Percentiles rank a stretch among this genome's conserved stretches.
These are phyloP conservation scores for Salicornia ramosissima DNA, from an alignment of 148 eudicot genomes.

Conservation along the genomic window DNA sequence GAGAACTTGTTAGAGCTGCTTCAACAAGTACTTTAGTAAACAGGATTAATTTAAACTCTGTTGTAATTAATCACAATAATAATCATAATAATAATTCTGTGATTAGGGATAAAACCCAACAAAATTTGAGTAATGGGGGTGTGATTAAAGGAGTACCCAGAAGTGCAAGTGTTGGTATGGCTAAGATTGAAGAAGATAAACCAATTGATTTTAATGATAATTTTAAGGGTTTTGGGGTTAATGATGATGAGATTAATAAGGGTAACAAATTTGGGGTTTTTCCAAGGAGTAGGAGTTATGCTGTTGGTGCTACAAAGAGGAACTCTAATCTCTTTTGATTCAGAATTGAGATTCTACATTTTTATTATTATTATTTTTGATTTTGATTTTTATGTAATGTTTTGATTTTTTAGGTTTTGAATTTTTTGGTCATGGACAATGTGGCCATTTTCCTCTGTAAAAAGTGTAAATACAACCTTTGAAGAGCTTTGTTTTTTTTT, in stretches of 20 bases:
- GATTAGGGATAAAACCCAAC: not conserved
- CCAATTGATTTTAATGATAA: constrained; percentile 27
- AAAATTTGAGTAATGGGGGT: not conserved
- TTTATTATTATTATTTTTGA: no score
- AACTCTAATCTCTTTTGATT: constrained; percentile 10
- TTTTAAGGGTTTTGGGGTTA: not conserved
- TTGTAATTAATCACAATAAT: not conserved
- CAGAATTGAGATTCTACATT: not conserved
- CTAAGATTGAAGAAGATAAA: constrained; percentile 66
- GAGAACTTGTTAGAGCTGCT: constrained; percentile 50
- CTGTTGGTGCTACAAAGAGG: constrained; percentile 16
- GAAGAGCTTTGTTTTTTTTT: no score
- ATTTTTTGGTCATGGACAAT: not conserved
- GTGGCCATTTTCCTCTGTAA: not conserved
- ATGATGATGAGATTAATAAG: not conserved
- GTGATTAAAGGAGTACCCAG: constrained; percentile 35
- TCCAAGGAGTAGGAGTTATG: constrained; percentile 31
- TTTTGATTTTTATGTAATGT: not conserved
- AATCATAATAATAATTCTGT: not conserved
- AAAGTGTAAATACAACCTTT: not conserved
- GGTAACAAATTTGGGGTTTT: constrained; percentile 19
- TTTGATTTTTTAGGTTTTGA: no score
- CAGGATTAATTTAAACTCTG: constrained; percentile 18
- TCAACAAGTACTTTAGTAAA: constrained; percentile 33
- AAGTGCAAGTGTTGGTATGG: constrained; percentile 68